Conservation (phyloP, 805 yeast species). For the Myxozyma neotropica region DNA sequence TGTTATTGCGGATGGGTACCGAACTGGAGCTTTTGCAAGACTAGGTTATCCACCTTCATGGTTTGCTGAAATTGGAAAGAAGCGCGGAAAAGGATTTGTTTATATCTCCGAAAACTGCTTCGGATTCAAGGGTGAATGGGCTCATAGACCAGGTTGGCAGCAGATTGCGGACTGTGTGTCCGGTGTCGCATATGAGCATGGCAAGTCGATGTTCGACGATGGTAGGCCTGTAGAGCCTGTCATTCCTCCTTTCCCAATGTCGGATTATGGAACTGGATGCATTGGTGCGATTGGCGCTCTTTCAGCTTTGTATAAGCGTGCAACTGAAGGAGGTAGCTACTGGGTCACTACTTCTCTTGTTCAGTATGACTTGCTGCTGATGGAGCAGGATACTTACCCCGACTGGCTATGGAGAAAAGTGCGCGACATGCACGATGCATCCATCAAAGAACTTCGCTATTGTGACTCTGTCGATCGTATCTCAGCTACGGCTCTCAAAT, state of each 20-base stretch:
- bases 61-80: constrained; percentile 39
- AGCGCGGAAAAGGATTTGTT: constrained; percentile 43
- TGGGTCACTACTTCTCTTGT: constrained; percentile 42
- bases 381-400: constrained; percentile 40
- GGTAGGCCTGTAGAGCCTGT: constrained; percentile 38
- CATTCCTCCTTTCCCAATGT: constrained; percentile 46
- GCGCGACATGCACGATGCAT: constrained; percentile 33
- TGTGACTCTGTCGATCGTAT: constrained; percentile 32
- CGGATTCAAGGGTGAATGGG: constrained; percentile 43
- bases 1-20: constrained; percentile 43
- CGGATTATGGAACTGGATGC: constrained; percentile 46
- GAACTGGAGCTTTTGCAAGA: constrained; percentile 41
- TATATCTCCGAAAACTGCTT: constrained; percentile 44
- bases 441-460: constrained; percentile 35
- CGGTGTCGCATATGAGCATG: constrained; percentile 45
- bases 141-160: constrained; percentile 46
- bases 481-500: constrained; percentile 35
- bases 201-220: constrained; percentile 37
- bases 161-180: constrained; percentile 45
- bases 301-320: constrained; percentile 41
- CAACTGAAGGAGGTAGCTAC: constrained; percentile 42
- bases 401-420: constrained; percentile 36
- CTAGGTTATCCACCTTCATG: constrained; percentile 43
- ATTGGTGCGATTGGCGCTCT: constrained; percentile 43
- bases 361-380: constrained; percentile 42